A percentile compares a stretch with the other conserved stretches of the same genome.
Conservation (phyloP, 345 rosid species). For the Punica granatum region DNA sequence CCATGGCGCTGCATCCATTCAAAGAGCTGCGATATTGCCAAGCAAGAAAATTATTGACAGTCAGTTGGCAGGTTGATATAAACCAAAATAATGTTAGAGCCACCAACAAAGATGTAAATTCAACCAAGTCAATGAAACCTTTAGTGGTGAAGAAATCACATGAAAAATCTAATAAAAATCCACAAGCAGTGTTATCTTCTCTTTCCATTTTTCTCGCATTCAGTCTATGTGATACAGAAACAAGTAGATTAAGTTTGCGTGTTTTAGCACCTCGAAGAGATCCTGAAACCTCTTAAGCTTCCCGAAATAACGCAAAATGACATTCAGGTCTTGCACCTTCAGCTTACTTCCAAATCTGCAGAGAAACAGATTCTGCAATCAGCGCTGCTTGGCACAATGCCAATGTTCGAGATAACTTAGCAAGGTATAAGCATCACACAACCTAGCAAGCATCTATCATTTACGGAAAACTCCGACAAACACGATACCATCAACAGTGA, state of each 20-base stretch:
- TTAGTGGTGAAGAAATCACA: neutral
- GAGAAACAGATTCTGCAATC: neutral
- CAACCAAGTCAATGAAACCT: neutral
- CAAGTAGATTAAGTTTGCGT: constrained; percentile 1
- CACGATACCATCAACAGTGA: too few species aligned
- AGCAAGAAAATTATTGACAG: constrained; percentile 5
- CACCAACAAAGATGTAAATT: neutral
- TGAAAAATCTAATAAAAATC: neutral
- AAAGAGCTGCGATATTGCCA: constrained; percentile 56
- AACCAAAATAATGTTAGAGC: neutral
- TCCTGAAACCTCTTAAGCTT: constrained; percentile 51
- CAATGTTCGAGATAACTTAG: too few species aligned
- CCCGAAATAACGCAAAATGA: constrained; percentile 64
- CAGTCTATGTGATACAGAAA: too few species aligned
- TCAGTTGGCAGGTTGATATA: neutral
- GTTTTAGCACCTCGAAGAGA: constrained; percentile 49
- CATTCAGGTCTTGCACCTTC: constrained; percentile 83
- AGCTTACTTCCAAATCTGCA: constrained; percentile 42
- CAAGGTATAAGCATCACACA: too few species aligned
- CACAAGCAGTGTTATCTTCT: neutral
- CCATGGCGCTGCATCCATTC: constrained; percentile 79
- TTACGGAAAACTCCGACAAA: too few species aligned
- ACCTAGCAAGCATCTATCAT: too few species aligned
- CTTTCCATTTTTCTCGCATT: too few species aligned
- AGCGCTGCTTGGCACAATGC: too few species aligned